Evolutionary conservation across 2,329 filamentous ascomycete genomes (phyloP), one percentile per base, ranked within the genome.

Genomic region (Exophiala alcalophila): DNA sequence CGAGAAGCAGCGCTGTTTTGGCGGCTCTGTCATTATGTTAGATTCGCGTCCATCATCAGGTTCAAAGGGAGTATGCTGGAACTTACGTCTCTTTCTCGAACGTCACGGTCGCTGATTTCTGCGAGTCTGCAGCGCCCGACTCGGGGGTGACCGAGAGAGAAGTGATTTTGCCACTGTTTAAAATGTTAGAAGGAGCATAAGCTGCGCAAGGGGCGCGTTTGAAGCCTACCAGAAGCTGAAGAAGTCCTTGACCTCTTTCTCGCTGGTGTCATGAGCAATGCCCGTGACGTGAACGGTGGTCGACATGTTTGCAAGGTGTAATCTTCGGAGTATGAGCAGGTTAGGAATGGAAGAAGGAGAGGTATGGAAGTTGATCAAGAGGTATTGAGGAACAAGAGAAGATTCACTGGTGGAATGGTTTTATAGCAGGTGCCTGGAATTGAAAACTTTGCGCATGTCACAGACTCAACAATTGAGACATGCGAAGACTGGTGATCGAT

Each of bases 1-100:
- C 91, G 53, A 98, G 83, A 47, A 98, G 85, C 27, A 96, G 85
- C 18, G 92, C 92, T 15, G 92, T 98, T 76, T 95, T 96, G 47
- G 91, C 90, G 36, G 92, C 92, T 10, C 69, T 72, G 38, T 27
- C 6, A 23, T n/a, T 15, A 6, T n/a, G 38, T 32, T 33, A 28
- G 12, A 29, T n/a, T 36, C 11, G 20, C 38, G 12, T 4, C 28
- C 3, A 20, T 12, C 20, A 11, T n/a, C n/a, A 11, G 20, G 4
- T 18, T 10, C 12, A 8, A 30, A 8, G 27, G 38, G 14, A 15
- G 4, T 7, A 35, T 21, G 9, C 35, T 19, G 42, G 42, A 57
- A 57, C 69, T 63, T 62, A 72, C 69, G 91, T 94, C 65, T 91
- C 83, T 74, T 96, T 96, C 70, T 97, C 92, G 62, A 98, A 98